Conservation (phyloP, 371 early-diverging fungal species). For the Apophysomyces trapeziformis region DNA sequence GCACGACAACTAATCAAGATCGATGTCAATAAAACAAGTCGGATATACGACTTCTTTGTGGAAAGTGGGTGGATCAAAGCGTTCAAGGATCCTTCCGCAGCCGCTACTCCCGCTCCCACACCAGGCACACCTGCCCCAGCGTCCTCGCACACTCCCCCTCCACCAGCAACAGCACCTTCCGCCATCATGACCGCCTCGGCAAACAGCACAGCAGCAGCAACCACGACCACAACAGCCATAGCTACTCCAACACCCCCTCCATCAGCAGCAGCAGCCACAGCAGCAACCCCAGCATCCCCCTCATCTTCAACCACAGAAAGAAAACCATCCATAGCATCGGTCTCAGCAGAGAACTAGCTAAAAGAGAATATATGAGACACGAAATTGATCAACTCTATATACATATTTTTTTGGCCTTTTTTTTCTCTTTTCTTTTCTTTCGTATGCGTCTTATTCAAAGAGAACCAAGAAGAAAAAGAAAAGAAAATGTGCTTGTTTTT, state of each 20-base stretch:
- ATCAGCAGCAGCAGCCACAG: not conserved
- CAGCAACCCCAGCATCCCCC: not conserved
- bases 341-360: not conserved
- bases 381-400: too few relatives aligned
- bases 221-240: not conserved
- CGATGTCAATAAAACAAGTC: slow-evolving; percentile 84
- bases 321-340: not conserved
- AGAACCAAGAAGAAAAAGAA: too few relatives aligned
- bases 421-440: not conserved
- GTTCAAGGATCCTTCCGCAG: slow-evolving; percentile 40
- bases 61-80: slow-evolving; percentile 87
- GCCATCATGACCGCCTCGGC: not conserved
- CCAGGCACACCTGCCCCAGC: not conserved
- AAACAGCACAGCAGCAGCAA: not conserved
- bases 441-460: too few relatives aligned
- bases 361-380: too few relatives aligned
- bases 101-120: slow-evolving; percentile 1
- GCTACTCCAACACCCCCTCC: not conserved
- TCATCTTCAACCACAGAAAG: not conserved
- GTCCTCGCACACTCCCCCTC: not conserved
- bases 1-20: slow-evolving; percentile 85
- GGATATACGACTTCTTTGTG: slow-evolving; percentile 90
- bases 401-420: not conserved
- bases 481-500: too few relatives aligned
- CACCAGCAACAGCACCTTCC: not conserved